phyloP scores from a whole-genome alignment of 352 stramenopile genomes.

The Phytophthora brassicae region DNA sequence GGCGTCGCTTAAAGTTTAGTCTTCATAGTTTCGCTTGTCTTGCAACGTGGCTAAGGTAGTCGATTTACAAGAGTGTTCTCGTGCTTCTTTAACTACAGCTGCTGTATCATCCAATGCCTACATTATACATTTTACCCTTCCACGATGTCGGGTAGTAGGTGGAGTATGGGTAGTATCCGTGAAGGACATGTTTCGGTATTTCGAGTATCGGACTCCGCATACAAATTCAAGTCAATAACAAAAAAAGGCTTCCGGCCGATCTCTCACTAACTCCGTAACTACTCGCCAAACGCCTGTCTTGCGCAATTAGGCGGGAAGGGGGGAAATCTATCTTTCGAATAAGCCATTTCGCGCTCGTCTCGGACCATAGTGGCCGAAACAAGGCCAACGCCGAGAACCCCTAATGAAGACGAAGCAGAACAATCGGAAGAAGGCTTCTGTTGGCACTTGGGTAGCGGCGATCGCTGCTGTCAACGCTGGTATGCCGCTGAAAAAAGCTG shows the following conservation, averaged over 20 bases:
- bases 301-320: neutral
- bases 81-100: too few species aligned
- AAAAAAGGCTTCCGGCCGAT: neutral
- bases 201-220: neutral
- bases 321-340: neutral
- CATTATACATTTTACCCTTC: too few species aligned
- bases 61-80: too few species aligned
- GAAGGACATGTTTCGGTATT: neutral
- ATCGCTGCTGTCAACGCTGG: neutral
- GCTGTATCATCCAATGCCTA: too few species aligned
- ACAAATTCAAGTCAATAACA: neutral
- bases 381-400: neutral
- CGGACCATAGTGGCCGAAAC: neutral
- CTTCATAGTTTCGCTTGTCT: too few species aligned
- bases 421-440: neutral
- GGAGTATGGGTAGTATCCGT: neutral
- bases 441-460: neutral
- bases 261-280: neutral
- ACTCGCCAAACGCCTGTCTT: neutral
- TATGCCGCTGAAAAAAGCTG: neutral
- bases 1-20: too few species aligned
- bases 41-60: too few species aligned
- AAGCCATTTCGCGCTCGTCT: neutral
- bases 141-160: too few species aligned
- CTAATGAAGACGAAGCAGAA: neutral